Conservation (phyloP, 352 stramenopile genomes). For the Pythium phragmiticola region DNA sequence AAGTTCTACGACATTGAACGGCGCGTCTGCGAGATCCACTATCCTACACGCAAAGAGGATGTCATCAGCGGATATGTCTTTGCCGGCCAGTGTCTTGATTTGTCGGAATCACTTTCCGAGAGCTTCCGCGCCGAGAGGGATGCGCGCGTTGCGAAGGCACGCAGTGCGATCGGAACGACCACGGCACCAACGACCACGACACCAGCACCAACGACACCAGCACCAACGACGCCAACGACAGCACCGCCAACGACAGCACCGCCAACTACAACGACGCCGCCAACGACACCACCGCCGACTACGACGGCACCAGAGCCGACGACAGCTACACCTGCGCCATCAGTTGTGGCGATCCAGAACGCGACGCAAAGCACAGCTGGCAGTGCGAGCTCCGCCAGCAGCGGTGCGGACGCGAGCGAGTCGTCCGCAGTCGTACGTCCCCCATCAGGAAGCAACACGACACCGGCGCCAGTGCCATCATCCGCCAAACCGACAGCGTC, state of each 20-base stretch:
- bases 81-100: background rate
- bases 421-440: background rate
- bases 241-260: background rate
- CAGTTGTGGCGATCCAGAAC: background rate
- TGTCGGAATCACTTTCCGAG: background rate
- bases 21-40: conserved; percentile 16
- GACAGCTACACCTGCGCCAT: background rate
- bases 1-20: conserved; percentile 10
- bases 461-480: background rate
- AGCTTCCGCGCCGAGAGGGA: background rate
- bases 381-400: background rate
- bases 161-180: background rate
- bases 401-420: background rate
- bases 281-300: background rate
- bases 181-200: background rate
- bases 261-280: background rate
- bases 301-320: background rate
- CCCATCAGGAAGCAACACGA: background rate
- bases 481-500: background rate
- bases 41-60: conserved; percentile 3
- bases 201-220: background rate
- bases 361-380: background rate
- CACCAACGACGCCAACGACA: background rate
- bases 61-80: background rate
- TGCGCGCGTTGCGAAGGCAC: background rate